A percentile compares a stretch with the other conserved stretches of the same genome.
These are phyloP conservation scores for Paramecium octaurelia DNA, from an alignment of 73 alveolate genomes.

Conservation along the genomic window DNA sequence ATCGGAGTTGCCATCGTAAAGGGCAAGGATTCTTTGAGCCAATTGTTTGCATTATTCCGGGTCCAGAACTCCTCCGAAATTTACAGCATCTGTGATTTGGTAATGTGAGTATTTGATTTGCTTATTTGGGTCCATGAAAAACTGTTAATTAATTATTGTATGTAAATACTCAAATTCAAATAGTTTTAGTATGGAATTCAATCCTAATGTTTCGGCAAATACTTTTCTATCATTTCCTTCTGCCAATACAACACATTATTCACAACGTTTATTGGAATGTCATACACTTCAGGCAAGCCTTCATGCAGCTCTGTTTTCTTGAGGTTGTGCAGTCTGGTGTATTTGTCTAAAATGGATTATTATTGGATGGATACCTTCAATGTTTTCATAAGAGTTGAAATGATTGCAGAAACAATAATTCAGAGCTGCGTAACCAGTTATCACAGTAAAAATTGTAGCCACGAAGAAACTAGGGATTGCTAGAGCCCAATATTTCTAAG, in stretches of 20 bases:
- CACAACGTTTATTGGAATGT: constrained; percentile 64
- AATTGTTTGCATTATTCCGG: constrained; percentile 35
- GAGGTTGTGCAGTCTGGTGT: constrained; percentile 13
- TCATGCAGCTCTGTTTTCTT: constrained; percentile 59
- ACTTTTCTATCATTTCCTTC: constrained; percentile 10
- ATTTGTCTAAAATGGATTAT: background rate
- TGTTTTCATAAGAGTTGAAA: constrained; percentile 12
- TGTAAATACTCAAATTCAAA: background rate
- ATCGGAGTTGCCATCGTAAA: constrained; percentile 35
- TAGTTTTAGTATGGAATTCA: background rate
- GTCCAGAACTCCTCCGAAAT: constrained; percentile 40
- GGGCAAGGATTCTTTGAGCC: constrained; percentile 19
- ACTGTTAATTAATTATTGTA: background rate
- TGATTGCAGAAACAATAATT: constrained; percentile 56
- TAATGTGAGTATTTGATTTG: constrained; percentile 40
- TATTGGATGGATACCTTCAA: constrained; percentile 32
- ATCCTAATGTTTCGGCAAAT: constrained; percentile 31
- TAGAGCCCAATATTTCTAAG: constrained; percentile 64
- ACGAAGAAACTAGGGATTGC: constrained; percentile 60
- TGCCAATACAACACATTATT: constrained; percentile 63
- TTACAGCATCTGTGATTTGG: constrained; percentile 41
- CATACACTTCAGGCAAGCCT: constrained; percentile 65
- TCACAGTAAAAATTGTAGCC: constrained; percentile 41
- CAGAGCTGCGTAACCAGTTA: constrained; percentile 50
- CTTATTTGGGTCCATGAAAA: constrained; percentile 37